Evolutionary conservation across 1,284 basidiomycete species (phyloP), one percentile per base, ranked within the genome.

Genomic region (Sparassis latifolia): DNA sequence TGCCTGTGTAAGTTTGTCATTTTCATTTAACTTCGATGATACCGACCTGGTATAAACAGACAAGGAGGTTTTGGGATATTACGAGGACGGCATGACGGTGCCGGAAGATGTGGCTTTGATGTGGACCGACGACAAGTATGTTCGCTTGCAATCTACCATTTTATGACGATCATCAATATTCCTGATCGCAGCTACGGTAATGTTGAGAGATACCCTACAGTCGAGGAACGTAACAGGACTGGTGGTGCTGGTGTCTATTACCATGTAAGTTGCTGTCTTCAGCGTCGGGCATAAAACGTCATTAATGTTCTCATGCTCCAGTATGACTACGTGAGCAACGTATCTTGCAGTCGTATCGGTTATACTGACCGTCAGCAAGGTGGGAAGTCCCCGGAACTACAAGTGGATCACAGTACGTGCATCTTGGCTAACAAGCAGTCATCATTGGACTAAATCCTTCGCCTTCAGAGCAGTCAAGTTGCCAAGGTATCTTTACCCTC

Each of bases 181-280:
- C 20, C 20, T 35, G 6, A 32, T 37, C 6, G 35, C 48, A 80
- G 78, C 62, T 82, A 75, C 72, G 80, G 80, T 4, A 82, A 82
- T 55, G 70, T 83, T 44, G 76, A 77, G 28, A 78, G 81, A 9
- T 77, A 75, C 57, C 82, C 83, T 0, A 62, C 75, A 2, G 58
- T 66, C 6, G 67, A 67, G 44, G 79, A 84, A 58, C 71, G 75
- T 3, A 77, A 79, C 55, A 68, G 82, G 44, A 73, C 75, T 0
- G 85, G 83, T 35, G 84, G 82, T 35, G 79, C 81, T 31, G 83
- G 82, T 41, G 77, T 86, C 2, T 86, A 86, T 61, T 86, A 84
- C 61, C 83, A 85, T 58, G 79, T 80, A 55, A 54, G 75, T 37
- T n/a, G 33, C 37, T 27, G 10, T 37, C 6, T 20, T 20, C 20